Percentiles rank a stretch among this genome's conserved stretches.
Conservation (phyloP, 768 basidiomycete species). For the Dendrothele bispora region DNA sequence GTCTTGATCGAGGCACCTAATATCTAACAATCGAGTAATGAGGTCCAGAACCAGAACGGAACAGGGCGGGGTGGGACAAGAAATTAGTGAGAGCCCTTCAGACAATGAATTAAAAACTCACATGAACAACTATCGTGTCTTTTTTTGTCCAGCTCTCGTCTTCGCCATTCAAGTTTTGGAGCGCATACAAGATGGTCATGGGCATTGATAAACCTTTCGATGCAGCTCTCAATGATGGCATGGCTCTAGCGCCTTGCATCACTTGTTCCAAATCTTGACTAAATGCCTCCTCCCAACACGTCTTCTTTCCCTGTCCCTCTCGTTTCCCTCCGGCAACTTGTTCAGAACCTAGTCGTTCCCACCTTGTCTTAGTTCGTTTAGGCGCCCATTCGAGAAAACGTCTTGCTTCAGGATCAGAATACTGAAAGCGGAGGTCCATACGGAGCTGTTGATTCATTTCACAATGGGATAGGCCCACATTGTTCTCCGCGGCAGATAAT, state of each 20-base stretch:
- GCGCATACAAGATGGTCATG: conserved; percentile 31
- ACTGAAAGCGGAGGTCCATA: conserved; percentile 19
- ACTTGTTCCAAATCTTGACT: conserved; percentile 9
- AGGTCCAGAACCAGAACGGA: not conserved
- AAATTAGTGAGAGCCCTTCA: too few relatives aligned
- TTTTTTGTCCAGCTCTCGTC: conserved; percentile 31
- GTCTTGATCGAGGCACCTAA: conserved; percentile 23
- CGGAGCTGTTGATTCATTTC: conserved; percentile 23
- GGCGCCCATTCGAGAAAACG: conserved; percentile 30
- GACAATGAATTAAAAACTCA: conserved; percentile 13
- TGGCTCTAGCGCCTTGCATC: conserved; percentile 5
- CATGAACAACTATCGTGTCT: conserved; percentile 30
- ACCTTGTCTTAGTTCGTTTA: conserved; percentile 21
- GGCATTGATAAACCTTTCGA: conserved; percentile 29
- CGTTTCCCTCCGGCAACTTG: too few relatives aligned
- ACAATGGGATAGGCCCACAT: conserved; percentile 27
- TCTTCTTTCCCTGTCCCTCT: too few relatives aligned
- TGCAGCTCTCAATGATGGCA: conserved; percentile 20
- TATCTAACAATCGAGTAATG: too few relatives aligned
- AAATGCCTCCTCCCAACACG: conserved; percentile 26
- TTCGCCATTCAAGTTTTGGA: conserved; percentile 26
- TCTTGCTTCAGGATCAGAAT: too few relatives aligned
- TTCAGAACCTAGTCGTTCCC: conserved; percentile 26
- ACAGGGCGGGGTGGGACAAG: not conserved
- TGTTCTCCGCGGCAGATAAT: conserved; percentile 20